These are phyloP conservation scores for Lenzites betulinus DNA, from an alignment of 768 basidiomycete species.

Conservation along the genomic window DNA sequence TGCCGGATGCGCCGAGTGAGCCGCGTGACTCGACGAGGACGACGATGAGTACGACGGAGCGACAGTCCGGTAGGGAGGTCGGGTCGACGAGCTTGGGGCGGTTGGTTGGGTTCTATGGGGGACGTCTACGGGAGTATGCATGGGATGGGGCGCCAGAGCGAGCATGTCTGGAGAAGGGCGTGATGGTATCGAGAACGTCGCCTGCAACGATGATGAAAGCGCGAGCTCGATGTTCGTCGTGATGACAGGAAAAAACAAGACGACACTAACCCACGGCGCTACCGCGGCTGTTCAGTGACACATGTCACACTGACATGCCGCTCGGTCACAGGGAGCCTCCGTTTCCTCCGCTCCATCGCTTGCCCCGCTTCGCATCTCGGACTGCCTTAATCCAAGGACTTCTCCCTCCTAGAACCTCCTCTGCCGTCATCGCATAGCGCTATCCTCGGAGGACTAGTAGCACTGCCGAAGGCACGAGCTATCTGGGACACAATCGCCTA, in stretches of 20 bases:
- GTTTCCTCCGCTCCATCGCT: constrained; percentile 1
- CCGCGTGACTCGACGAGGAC: constrained; percentile 29
- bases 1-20: constrained; percentile 31
- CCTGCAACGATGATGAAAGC: constrained; percentile 18
- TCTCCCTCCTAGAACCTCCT: not conserved
- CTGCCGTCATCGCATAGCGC: not conserved
- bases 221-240: constrained; percentile 14
- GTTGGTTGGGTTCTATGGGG: constrained; percentile 25
- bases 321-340: not conserved
- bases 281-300: constrained; percentile 9
- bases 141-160: constrained; percentile 28
- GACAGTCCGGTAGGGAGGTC: constrained; percentile 23
- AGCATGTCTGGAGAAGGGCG: constrained; percentile 22
- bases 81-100: constrained; percentile 24
- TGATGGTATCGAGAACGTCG: constrained; percentile 5
- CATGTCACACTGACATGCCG: constrained; percentile 9
- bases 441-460: no score
- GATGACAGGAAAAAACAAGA: constrained; percentile 24
- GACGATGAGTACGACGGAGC: constrained; percentile 31
- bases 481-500: no score
- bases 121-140: constrained; percentile 28
- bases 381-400: not conserved
- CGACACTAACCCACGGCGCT: constrained; percentile 6
- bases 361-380: not conserved
- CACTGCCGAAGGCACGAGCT: no score